Conservation (phyloP, 2,329 filamentous ascomycete species). For the Cladosporium sp. region DNA sequence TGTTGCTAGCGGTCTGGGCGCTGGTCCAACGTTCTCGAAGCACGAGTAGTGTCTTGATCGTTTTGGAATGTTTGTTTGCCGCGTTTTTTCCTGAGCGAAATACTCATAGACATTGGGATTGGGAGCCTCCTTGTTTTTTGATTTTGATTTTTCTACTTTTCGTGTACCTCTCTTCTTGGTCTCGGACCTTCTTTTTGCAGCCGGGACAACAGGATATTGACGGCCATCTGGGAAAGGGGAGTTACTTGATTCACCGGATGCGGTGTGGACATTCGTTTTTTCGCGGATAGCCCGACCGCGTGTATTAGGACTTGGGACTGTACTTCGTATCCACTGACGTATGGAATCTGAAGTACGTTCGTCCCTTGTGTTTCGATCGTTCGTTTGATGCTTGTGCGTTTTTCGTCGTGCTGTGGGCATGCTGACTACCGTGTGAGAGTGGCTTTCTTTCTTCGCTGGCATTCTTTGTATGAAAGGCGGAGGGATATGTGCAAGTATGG, state of each 20-base stretch:
- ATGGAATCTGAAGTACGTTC: neutral
- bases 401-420: neutral
- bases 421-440: neutral
- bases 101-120: neutral
- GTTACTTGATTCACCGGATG: neutral
- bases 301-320: neutral
- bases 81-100: neutral
- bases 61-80: neutral
- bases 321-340: neutral
- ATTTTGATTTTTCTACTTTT: neutral
- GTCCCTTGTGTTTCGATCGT: too few species aligned
- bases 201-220: neutral
- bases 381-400: too few species aligned
- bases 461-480: too few species aligned
- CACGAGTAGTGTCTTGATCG: constrained; percentile 21
- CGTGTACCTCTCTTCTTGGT: neutral
- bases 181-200: neutral
- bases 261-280: neutral
- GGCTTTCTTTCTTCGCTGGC: too few species aligned
- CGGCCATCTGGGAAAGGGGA: neutral
- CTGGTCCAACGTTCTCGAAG: constrained; percentile 34
- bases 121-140: neutral
- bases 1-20: constrained; percentile 29
- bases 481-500: too few species aligned
- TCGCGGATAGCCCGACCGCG: neutral